These are phyloP conservation scores for Suhomyces kilbournensis DNA, from an alignment of 805 yeast species.

Conservation along the genomic window DNA sequence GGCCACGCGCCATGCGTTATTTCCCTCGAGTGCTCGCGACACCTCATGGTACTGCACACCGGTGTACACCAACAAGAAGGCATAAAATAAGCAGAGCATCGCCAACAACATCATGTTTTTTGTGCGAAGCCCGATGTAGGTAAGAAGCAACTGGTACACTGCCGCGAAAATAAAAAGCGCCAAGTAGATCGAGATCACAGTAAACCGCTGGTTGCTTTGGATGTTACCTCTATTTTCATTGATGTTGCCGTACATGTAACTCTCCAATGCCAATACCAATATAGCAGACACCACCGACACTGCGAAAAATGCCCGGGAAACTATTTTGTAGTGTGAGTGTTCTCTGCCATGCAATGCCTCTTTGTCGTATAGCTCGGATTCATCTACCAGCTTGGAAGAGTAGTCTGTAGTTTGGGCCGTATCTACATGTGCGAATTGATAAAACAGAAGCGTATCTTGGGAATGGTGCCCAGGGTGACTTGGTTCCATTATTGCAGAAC, in stretches of 20 bases:
- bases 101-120: constrained; percentile 40
- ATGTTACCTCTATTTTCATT: constrained; percentile 27
- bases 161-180: constrained; percentile 49
- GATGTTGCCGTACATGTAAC: constrained; percentile 38
- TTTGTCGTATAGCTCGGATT: not conserved
- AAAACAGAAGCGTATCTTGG: not conserved
- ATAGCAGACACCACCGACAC: constrained; percentile 34
- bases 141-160: constrained; percentile 38
- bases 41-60: constrained; percentile 47
- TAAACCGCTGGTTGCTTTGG: constrained; percentile 16
- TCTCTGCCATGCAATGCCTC: not conserved
- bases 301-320: constrained; percentile 19
- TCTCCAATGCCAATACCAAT: constrained; percentile 34
- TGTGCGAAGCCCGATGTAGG: constrained; percentile 36
- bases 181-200: constrained; percentile 39
- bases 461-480: not conserved
- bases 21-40: constrained; percentile 18
- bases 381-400: not conserved
- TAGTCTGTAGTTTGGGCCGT: not conserved
- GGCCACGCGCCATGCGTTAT: constrained; percentile 26
- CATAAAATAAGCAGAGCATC: constrained; percentile 38
- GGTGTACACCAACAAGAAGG: constrained; percentile 44
- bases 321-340: constrained; percentile 3
- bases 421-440: constrained; percentile 3
- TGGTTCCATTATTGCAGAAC: not conserved